Evolutionary conservation across 345 rosid genomes (phyloP), one percentile per base, ranked within the genome.

Genomic region (Citrus reticulata): DNA sequence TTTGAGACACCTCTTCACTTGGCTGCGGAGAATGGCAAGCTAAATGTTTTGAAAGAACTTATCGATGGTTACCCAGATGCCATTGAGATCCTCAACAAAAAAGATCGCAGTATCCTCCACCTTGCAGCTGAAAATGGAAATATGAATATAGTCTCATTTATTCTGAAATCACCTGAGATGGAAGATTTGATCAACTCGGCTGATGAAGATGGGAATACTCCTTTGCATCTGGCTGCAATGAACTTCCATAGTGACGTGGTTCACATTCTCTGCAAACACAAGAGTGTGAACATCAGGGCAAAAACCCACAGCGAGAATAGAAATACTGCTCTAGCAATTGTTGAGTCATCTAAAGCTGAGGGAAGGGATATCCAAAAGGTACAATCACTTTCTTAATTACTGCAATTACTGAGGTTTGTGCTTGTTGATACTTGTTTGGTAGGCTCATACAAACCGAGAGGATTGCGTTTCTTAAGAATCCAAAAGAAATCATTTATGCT

Each of bases 151-250:
- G 46, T 72, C 27, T 14, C 4, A 34, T 30, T 9, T 57, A 46
- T 72, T 54, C 6, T 34, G 11, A 57, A 22, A 1, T 72, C 35
- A 2, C 64, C 75, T 54, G 75, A 72, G 63, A 55, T 54, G 62
- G 64, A 54, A 20, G 64, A 72, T 22, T 27, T 72, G 64, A 9
- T 72, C 19, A 72, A 34, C 64, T 6, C 22, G 2, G 46, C 42
- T 6, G 75, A 72, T 34, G 32, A 4, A 42, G 61, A 72, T 32
- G 75, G 75, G 20, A 32, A 72, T 55, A 55, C 75, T 62, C 75
- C 49, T 70, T 72, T 72, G 63, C 64, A 72, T 55, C 27, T 72
- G 0, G 46, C 64, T 9, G n/a, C 75, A 16, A 55, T 1, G 39
- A 6, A 72, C 40, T 27, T 72, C 29, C 64, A 8, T 5, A 25